Base-by-base conservation (phyloP, 2,329 filamentous ascomycete genomes). In the Cyclaneusma minus region DNA sequence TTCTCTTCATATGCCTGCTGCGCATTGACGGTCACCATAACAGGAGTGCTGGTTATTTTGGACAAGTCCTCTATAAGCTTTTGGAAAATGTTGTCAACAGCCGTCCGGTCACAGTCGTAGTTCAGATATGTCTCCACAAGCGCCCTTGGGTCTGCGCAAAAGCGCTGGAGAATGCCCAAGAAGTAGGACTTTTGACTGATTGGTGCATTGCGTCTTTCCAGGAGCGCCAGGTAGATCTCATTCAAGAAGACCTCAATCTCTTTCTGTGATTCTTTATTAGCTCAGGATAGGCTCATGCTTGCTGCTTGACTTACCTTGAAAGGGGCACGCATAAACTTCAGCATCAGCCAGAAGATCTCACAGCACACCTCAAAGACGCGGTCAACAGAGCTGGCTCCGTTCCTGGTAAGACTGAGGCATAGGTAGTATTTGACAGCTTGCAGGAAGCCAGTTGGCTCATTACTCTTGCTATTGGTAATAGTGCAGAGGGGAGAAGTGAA, bases 171-270 rank as follows among this genome's bases (percentile, higher is more conserved):
- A 14, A 98, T 71, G 33, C 72, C 74, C 50, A 98, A 69, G 38
- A 95, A 89, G 45, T 87, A 84, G 29, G 89, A 68, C 52, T 95
- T 98, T 47, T 98, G 89, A 33, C 84, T 84, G 7, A 77, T 56
- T 4, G 87, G 87, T 1, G 87, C 84, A 32, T 74, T 85, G 35
- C 77, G 73, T 49, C 87, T 80, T 25, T 93, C 87, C 19, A 98
- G 58, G 21, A 95, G 82, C 1, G 85, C 78, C 4, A 98, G 60
- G 46, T 98, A 98, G 16, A 98, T 91, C 47, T 98, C 89, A 48
- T 95, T 95, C 32, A 98, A 55, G 47, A 98, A 95, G 0, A 98
- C 87, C 50, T 95, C 89, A 29, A 98, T 80, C 48, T 98, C 89
- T 68, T 93, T 92, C 72, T 83, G 44, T 31, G 28, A 28, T 9